phyloP scores from a whole-genome alignment of 2,329 filamentous ascomycete species.

The Colletotrichum filicis region DNA sequence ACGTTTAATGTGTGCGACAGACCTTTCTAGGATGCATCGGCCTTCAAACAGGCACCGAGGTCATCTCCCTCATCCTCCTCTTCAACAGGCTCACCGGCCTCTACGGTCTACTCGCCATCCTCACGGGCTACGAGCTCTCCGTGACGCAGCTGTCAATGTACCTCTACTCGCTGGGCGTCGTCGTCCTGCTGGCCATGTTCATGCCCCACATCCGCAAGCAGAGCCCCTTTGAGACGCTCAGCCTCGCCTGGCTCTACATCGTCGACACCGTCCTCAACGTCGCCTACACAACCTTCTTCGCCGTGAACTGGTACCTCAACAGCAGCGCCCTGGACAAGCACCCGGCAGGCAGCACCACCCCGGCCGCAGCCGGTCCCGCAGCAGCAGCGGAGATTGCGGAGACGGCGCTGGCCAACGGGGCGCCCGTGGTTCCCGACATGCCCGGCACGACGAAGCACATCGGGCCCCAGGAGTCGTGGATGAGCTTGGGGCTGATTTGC shows the following conservation, averaged over 20 bases:
- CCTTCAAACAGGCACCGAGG: conserved; percentile 85
- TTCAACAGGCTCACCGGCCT: conserved; percentile 94
- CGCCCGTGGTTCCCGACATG: conserved; percentile 34
- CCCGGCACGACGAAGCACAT: conserved; percentile 35
- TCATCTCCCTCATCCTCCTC: conserved; percentile 84
- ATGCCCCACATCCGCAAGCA: conserved; percentile 84
- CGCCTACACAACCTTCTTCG: conserved; percentile 84
- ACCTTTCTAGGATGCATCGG: conserved; percentile 88
- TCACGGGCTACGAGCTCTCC: conserved; percentile 88
- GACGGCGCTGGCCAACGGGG: conserved; percentile 31
- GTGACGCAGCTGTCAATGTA: conserved; percentile 90
- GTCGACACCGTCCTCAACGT: conserved; percentile 86
- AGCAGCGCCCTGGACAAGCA: conserved; percentile 51
- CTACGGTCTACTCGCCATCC: conserved; percentile 88
- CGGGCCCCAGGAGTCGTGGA: conserved; percentile 68
- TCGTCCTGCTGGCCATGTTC: conserved; percentile 75
- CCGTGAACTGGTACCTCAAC: conserved; percentile 85
- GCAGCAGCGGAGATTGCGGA: conserved; percentile 27
- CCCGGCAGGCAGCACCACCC: conserved; percentile 10
- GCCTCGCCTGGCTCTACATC: conserved; percentile 86
- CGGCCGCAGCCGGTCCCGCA: conserved; percentile 32
- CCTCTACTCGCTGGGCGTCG: conserved; percentile 82
- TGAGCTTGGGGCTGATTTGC: conserved; percentile 82
- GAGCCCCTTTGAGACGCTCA: conserved; percentile 81
- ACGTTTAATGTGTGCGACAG: conserved; percentile 55